phyloP scores from a whole-genome alignment of 768 basidiomycete species.

The Scleroderma bovista region DNA sequence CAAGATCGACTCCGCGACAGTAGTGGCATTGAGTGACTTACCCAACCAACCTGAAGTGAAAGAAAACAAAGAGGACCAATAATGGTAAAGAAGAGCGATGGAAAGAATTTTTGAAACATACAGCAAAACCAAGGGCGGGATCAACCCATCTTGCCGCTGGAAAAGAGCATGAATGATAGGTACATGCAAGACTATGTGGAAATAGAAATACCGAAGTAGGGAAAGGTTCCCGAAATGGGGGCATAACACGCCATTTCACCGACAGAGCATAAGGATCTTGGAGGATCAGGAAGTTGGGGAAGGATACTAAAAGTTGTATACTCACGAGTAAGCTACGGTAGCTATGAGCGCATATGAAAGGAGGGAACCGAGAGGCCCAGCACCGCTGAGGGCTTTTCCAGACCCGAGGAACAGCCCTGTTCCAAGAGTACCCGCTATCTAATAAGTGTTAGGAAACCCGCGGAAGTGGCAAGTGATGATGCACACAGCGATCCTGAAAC shows the following conservation, averaged over 20 bases:
- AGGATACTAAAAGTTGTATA: conserved; percentile 30
- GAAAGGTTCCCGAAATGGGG: conserved; percentile 75
- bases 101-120: no score
- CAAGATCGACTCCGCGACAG: no score
- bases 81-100: not conserved
- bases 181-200: not conserved
- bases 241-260: conserved; percentile 79
- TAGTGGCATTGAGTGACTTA: conserved; percentile 21
- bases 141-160: conserved; percentile 54
- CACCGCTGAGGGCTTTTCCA: conserved; percentile 50
- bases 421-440: conserved; percentile 74
- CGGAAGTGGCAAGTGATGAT: not conserved
- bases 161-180: not conserved
- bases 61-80: no score
- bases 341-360: conserved; percentile 62
- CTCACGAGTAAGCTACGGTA: conserved; percentile 59
- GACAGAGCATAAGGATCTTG: conserved; percentile 57
- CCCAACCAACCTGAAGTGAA: conserved; percentile 23
- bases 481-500: conserved; percentile 54
- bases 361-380: conserved; percentile 64
- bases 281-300: conserved; percentile 22
- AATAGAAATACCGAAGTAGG: conserved; percentile 49
- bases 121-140: conserved; percentile 55
- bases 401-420: conserved; percentile 73
- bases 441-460: not conserved